Conservation (phyloP, 371 early-diverging fungal species). For the Furculomyces boomerangus region DNA sequence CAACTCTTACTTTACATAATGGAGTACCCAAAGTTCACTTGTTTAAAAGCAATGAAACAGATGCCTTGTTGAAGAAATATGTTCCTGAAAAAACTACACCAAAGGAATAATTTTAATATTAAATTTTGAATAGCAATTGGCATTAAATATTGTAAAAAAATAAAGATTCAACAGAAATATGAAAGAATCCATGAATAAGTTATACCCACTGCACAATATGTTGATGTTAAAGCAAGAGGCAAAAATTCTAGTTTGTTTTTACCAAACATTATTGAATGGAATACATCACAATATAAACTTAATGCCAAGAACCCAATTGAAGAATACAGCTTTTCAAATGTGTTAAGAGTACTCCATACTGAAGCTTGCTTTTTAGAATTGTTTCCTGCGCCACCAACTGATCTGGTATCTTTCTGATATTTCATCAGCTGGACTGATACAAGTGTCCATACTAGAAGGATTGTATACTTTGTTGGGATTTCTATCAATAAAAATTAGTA, state of each 20-base stretch:
- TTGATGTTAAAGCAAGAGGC: conserved; percentile 64
- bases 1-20: conserved; percentile 41
- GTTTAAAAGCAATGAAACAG: conserved; percentile 53
- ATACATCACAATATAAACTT: conserved; percentile 34
- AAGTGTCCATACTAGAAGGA: conserved; percentile 35
- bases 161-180: no score
- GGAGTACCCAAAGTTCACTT: conserved; percentile 32
- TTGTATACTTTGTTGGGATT: conserved; percentile 37
- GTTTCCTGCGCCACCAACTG: no score
- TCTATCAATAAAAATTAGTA: conserved; percentile 20
- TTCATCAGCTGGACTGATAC: conserved; percentile 20
- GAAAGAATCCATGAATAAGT: conserved; percentile 43
- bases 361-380: no score
- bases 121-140: no score
- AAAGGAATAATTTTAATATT: no score
- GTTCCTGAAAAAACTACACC: not conserved
- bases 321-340: conserved; percentile 41
- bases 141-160: no score
- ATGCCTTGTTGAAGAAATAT: conserved; percentile 35
- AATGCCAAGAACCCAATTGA: conserved; percentile 40
- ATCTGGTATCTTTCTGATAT: conserved; percentile 1
- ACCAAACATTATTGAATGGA: conserved; percentile 34
- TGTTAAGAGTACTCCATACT: conserved; percentile 15
- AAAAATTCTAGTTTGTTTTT: conserved; percentile 46
- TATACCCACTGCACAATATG: conserved; percentile 60